These are phyloP conservation scores for Peziza echinospora DNA, from an alignment of 495 filamentous ascomycete species.

Conservation along the genomic window DNA sequence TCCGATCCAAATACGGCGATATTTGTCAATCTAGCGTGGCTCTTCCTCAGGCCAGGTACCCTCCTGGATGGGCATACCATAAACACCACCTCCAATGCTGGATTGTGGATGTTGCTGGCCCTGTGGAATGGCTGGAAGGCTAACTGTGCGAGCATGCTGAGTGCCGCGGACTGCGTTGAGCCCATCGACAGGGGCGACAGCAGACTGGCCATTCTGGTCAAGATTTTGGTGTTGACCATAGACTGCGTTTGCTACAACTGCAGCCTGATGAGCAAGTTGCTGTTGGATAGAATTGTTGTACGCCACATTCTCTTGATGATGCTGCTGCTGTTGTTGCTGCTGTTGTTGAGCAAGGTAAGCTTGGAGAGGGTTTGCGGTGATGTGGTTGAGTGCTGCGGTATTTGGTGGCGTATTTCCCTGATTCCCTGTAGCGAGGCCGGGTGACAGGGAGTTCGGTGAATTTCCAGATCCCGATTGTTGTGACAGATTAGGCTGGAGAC, in stretches of 20 bases:
- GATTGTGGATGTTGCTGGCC: background rate
- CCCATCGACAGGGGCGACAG: background rate
- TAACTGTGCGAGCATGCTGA: constrained; percentile 71
- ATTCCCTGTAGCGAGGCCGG: constrained; percentile 1
- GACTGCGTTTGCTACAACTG: constrained; percentile 35
- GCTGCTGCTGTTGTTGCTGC: constrained; percentile 35
- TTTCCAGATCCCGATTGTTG: constrained; percentile 39
- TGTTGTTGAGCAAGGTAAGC: constrained; percentile 56
- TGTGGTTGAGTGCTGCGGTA: constrained; percentile 40
- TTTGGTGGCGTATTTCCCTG: constrained; percentile 6
- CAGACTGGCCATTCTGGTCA: constrained; percentile 1
- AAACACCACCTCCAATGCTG: constrained; percentile 27
- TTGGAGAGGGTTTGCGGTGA: constrained; percentile 65
- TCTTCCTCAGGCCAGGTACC: constrained; percentile 16
- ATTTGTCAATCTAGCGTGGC: constrained; percentile 6
- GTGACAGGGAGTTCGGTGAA: constrained; percentile 33
- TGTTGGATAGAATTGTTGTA: constrained; percentile 28
- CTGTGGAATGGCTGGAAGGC: constrained; percentile 34
- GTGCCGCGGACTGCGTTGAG: constrained; percentile 32
- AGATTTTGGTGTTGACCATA: constrained; percentile 28
- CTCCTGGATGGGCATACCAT: constrained; percentile 25
- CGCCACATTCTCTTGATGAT: constrained; percentile 28
- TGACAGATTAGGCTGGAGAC: constrained; percentile 22
- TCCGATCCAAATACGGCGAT: background rate
- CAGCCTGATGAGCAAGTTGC: constrained; percentile 39